Percentiles rank a stretch among this genome's conserved stretches.
phyloP scores from a whole-genome alignment of 1,139 yeast genomes.

The Candida neerlandica region DNA sequence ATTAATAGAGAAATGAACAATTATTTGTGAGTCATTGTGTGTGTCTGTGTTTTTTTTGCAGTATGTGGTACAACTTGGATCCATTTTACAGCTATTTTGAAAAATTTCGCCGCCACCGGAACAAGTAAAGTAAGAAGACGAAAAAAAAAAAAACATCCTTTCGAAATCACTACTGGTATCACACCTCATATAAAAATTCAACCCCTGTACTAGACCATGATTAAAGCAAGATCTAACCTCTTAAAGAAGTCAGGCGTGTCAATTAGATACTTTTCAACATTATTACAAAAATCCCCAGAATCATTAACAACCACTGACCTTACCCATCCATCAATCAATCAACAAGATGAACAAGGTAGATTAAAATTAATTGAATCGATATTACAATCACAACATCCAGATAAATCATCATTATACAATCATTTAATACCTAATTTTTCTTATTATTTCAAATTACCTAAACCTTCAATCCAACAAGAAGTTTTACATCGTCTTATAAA shows the following conservation, averaged over 20 bases:
- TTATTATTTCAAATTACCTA: constrained; percentile 24
- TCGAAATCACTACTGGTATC: background rate
- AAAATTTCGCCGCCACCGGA: too few species aligned
- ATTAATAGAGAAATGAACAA: background rate
- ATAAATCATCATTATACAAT: constrained; percentile 13
- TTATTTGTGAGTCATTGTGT: too few species aligned
- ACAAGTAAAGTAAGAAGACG: too few species aligned
- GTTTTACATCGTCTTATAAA: constrained; percentile 30
- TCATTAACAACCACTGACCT: constrained; percentile 9
- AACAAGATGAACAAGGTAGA: constrained; percentile 14
- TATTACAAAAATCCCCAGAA: constrained; percentile 21
- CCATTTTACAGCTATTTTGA: too few species aligned
- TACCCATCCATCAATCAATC: constrained; percentile 9
- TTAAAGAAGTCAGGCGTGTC: too few species aligned
- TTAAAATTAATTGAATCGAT: constrained; percentile 14
- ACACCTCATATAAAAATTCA: background rate
- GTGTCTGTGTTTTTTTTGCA: background rate
- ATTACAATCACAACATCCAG: constrained; percentile 12
- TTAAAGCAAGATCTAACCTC: background rate
- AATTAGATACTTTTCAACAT: constrained; percentile 13
- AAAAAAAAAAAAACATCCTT: too few species aligned
- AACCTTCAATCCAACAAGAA: constrained; percentile 10
- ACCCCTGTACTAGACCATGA: background rate
- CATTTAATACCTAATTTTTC: constrained; percentile 33
- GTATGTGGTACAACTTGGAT: too few species aligned